Base-by-base conservation (phyloP, 176 grass and related monocot species). In the Bromus sterilis region DNA sequence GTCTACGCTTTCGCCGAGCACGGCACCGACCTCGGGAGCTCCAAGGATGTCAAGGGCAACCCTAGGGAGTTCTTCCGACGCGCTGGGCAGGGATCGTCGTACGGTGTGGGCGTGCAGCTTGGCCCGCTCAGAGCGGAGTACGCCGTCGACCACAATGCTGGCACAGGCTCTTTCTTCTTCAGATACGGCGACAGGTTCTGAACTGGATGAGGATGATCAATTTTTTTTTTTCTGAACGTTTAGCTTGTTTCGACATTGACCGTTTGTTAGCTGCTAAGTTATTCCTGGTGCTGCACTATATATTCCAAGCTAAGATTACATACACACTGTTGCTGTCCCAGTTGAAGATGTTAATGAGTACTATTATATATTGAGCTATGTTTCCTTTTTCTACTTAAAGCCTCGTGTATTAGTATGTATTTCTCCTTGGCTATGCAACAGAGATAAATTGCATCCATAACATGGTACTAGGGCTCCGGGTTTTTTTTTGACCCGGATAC, bases 41-140 rank as follows among this genome's bases (percentile, higher is more conserved):
- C 97, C 12, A 95, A 95, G 74, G 91, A 99, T 86, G 93, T 99
- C 41, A 93, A 95, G 76, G 97, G 97, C 33, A 99, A 99, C 64
- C 97, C 97, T 5, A 99, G 93, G 2, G 91, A 93, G 70, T 99
- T 93, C 42, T 99, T 99, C 87, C 77, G 89, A 36, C 86, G 96
- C 18, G 89, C 78, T 24, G 97, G 93, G 28, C 85, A 95, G 28
- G 93, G 97, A 15, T 95, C 97, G 32, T 99, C 97, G 2, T 99
- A 99, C 35, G 91, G 97, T 46, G 84, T 77, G 63, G 93, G 97
- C 26, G 80, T 91, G 11, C 95, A 95, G 86, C 87, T 99, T 83
- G 97, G 97, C 28, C 80, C 91, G 77, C 80, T 99, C 66, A 86
- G 91, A 36, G 97, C 82, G 42, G 96, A 96, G 82, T 99, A 99